Evolutionary conservation across 2,329 filamentous ascomycete genomes (phyloP), one percentile per base, ranked within the genome.

Genomic region (Xylaria sp.): DNA sequence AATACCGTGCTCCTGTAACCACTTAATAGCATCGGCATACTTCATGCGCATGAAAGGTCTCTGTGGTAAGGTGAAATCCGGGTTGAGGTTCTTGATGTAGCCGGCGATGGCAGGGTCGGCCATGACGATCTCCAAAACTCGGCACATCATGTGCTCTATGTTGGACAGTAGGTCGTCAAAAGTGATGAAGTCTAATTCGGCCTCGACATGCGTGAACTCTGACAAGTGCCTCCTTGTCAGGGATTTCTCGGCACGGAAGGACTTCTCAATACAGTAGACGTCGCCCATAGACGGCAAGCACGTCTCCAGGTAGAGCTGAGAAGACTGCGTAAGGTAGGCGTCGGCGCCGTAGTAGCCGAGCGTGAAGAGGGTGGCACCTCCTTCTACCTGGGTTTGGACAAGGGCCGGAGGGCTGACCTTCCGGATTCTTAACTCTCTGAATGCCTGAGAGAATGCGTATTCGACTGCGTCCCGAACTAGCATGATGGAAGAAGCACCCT

Each of bases 201-300:
- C 95, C 83, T 99, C 96, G 74, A 99, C 89, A 84, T 99, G 96
- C 1, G 94, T 97, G 85, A 98, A 99, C 83, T 99, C 96, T 57
- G 94, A 93, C 76, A 99, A 84, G 60, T 99, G 96, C 78, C 96
- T 93, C 71, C 96, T 92, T 59, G 96, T 99, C 67, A 98, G 86
- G 7, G 92, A 95, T 84, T 98, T 98, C 83, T 99, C 96, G 15
- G 96, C 96, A 71, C 96, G 94, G 91, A 99, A 99, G 1, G 95
- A 98, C 82, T 97, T 97, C 82, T 97, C 94, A 77, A 99, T 95
- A 80, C 95, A 98, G 88, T 97, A 99, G 62, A 98, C 94, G 79
- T 98, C 93, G 75, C 96, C 96, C 77, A 98, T 87, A 61, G 92
- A 93, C 12, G 95, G 94, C 39, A 99, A 85, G 73, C 91, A 94